Conservation (phyloP, 2,329 filamentous ascomycete species). For the Trichophaea hybrida region DNA sequence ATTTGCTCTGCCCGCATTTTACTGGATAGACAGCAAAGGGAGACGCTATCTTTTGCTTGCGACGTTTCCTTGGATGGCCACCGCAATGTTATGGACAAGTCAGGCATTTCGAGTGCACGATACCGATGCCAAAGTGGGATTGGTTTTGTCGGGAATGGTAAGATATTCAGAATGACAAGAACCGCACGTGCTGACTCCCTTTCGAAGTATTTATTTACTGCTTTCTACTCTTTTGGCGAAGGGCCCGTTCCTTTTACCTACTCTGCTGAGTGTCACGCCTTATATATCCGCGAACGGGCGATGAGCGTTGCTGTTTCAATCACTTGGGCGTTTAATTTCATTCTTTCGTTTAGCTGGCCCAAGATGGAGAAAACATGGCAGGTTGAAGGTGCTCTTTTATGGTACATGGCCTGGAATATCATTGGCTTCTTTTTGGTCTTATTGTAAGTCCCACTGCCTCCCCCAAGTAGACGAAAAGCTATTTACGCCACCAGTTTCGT, state of each 20-base stretch:
- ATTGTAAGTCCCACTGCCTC: slow-evolving; percentile 29
- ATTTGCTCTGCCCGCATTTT: slow-evolving; percentile 50
- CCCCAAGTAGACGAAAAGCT: background rate
- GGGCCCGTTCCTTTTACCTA: slow-evolving; percentile 56
- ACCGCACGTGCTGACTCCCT: too few species aligned
- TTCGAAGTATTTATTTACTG: slow-evolving; percentile 38
- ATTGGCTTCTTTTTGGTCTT: slow-evolving; percentile 44
- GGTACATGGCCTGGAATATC: slow-evolving; percentile 44
- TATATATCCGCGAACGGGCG: slow-evolving; percentile 55
- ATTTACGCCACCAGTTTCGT: too few species aligned
- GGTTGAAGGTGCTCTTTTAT: slow-evolving; percentile 39
- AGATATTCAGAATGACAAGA: too few species aligned
- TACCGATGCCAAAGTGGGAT: background rate
- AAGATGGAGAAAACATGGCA: slow-evolving; percentile 38
- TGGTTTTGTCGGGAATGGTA: slow-evolving; percentile 5
- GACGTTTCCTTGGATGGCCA: slow-evolving; percentile 53
- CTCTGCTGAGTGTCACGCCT: slow-evolving; percentile 54
- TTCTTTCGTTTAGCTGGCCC: slow-evolving; percentile 50
- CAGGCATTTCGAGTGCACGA: slow-evolving; percentile 41
- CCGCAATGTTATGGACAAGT: slow-evolving; percentile 47
- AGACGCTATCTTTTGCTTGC: slow-evolving; percentile 48
- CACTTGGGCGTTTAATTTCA: slow-evolving; percentile 44
- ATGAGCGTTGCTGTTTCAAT: slow-evolving; percentile 57
- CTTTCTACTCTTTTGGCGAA: slow-evolving; percentile 51
- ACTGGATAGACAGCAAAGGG: slow-evolving; percentile 54